Evolutionary conservation across 2,329 filamentous ascomycete species (phyloP).

Genomic region (Dactylellina leptospora): DNA sequence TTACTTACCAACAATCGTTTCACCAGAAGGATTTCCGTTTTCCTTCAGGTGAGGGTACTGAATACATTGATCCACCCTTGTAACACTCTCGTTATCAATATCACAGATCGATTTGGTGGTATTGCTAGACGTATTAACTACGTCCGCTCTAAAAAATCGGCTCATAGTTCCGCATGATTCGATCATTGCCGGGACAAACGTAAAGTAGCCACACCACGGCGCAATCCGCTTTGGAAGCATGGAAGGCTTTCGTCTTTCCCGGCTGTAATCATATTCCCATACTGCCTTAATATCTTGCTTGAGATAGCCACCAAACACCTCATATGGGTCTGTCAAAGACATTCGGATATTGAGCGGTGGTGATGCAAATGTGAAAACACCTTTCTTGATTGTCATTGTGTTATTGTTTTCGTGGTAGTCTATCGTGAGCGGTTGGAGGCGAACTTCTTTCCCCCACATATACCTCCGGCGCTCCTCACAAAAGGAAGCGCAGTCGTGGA

Average conservation of each 20-base stretch:
- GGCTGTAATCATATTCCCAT: background rate
- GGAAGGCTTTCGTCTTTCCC: background rate
- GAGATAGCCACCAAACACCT: slow-evolving; percentile 9
- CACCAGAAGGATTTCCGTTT: slow-evolving; percentile 32
- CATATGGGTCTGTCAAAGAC: background rate
- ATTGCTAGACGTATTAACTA: background rate
- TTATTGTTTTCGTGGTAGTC: background rate
- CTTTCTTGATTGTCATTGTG: background rate
- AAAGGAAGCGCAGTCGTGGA: slow-evolving; percentile 21
- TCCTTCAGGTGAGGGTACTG: slow-evolving; percentile 8
- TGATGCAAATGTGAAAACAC: background rate
- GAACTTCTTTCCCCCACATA: slow-evolving; percentile 25
- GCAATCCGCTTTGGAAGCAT: background rate
- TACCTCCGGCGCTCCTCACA: slow-evolving; percentile 27
- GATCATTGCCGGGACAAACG: slow-evolving; percentile 14
- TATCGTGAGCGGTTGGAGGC: background rate
- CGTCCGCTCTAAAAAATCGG: background rate
- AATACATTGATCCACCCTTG: slow-evolving; percentile 13
- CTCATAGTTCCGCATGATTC: slow-evolving; percentile 34
- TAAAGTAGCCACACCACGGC: slow-evolving; percentile 29
- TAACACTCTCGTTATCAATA: background rate
- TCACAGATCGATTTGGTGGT: slow-evolving; percentile 4
- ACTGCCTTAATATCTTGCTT: background rate
- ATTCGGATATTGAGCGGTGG: background rate
- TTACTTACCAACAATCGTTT: slow-evolving; percentile 43